Percentiles rank a stretch among this genome's conserved stretches.
Evolutionary conservation across 306 rosid genomes (phyloP).

Genomic region (Senna siamea): DNA sequence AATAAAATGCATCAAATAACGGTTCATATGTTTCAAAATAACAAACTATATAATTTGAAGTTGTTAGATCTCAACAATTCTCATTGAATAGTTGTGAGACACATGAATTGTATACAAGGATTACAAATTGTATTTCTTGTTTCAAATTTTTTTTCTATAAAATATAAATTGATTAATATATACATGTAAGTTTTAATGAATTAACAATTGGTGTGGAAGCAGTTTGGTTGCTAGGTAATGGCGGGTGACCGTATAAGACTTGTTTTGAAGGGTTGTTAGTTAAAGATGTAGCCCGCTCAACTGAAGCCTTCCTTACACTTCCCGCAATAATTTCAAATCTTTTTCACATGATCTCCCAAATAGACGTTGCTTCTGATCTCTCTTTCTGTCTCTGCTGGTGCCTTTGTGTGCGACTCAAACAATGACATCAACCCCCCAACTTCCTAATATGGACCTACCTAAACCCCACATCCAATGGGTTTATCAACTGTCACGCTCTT

Average conservation of each 20-base stretch:
- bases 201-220: too few relatives aligned
- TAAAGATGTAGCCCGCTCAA: conserved; percentile 64
- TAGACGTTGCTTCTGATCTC: conserved; percentile 64
- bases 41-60: too few relatives aligned
- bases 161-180: too few relatives aligned
- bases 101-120: too few relatives aligned
- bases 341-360: conserved; percentile 30
- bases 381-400: conserved; percentile 38
- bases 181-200: too few relatives aligned
- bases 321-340: conserved; percentile 70
- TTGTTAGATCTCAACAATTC: too few relatives aligned
- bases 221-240: conserved; percentile 30
- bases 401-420: conserved; percentile 50
- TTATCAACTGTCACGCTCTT: conserved; percentile 34
- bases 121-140: too few relatives aligned
- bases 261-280: conserved; percentile 49
- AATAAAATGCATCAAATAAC: too few relatives aligned
- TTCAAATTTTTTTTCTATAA: too few relatives aligned
- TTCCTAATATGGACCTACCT: conserved; percentile 57
- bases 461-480: conserved; percentile 26
- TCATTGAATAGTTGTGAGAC: too few relatives aligned
- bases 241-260: conserved; percentile 25
- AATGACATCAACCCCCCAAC: conserved; percentile 81
- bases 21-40: too few relatives aligned
- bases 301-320: conserved; percentile 79